Base-by-base conservation (phyloP, 768 basidiomycete species). In the Pisolithus orientalis region DNA sequence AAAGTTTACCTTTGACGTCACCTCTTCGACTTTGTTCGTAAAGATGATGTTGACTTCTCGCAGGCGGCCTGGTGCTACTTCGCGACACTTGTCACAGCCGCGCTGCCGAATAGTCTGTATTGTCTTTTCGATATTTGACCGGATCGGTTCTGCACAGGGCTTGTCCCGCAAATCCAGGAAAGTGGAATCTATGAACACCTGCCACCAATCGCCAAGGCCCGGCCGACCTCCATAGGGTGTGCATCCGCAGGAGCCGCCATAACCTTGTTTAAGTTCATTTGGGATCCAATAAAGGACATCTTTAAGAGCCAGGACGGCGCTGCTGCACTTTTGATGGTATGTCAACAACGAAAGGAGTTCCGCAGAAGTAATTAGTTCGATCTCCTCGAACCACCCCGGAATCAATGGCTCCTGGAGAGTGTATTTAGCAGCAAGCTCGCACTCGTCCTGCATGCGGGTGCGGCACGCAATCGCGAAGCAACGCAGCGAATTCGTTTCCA, bases 391-490 rank as follows among this genome's bases (percentile, higher is more conserved):
- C 53, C 63, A 59, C 0, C 51, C 42, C 0, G 62, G 59, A 10
- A 60, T 47, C 39, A 67, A 51, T 0, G 70, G 60, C 17, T 60
- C 50, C 3, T 53, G 29, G 45, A 73, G 54, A 0, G 68, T 65
- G 34, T 57, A 54, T 24, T 55, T 61, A 16, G 68, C 67, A 37
- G 72, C 69, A 2, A 62, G 55, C 16, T 55, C 25, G 0, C 62
- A 63, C 34, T 66, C 62, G 7, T 59, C 52, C 27, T 45, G 52
- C n/a, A 66, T 43, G 7, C 47, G 43, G 37, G 64, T 65, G 10
- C 57, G 62, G n/a, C 56, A 59, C 5, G 70, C 65, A 9, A 72
- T 60, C 5, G 64, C 69, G 47, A 69, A 73, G 7, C 63, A 62
- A 3, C 62, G 57, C 1, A 73, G 27, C 6, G 70, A 57, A 4